Evolutionary conservation across 2,329 filamentous ascomycete species (phyloP).

Genomic region (Cercospora sojina): DNA sequence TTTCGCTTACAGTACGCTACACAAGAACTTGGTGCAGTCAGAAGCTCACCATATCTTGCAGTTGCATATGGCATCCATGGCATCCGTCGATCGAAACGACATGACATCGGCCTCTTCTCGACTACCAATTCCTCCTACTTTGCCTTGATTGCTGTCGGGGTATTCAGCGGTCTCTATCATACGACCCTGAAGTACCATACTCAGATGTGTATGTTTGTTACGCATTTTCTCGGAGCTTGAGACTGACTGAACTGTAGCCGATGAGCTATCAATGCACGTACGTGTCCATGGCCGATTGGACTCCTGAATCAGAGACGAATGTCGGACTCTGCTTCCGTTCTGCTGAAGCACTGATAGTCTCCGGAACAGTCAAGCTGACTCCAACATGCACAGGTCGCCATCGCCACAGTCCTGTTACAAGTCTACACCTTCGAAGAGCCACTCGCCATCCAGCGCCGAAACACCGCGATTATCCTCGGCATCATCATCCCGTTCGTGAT

Average conservation of each 20-base stretch:
- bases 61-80: conserved; percentile 32
- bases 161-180: conserved; percentile 31
- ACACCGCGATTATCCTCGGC: conserved; percentile 29
- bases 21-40: not conserved
- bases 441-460: conserved; percentile 24
- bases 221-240: not conserved
- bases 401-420: conserved; percentile 29
- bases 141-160: conserved; percentile 30
- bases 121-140: conserved; percentile 30
- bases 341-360: too few species aligned
- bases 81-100: conserved; percentile 29
- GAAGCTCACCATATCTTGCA: conserved; percentile 2
- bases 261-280: conserved; percentile 34
- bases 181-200: conserved; percentile 32
- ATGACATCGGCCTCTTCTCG: conserved; percentile 24
- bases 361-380: too few species aligned
- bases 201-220: conserved; percentile 25
- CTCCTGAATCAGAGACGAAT: too few species aligned
- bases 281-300: too few species aligned
- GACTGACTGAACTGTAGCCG: conserved; percentile 11
- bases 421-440: conserved; percentile 31
- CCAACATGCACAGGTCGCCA: conserved; percentile 33
- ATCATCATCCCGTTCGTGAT: conserved; percentile 31
- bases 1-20: conserved; percentile 26
- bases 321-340: too few species aligned